These are phyloP conservation scores for Botrytis fabae DNA, from an alignment of 2,329 filamentous ascomycete species.

Conservation along the genomic window DNA sequence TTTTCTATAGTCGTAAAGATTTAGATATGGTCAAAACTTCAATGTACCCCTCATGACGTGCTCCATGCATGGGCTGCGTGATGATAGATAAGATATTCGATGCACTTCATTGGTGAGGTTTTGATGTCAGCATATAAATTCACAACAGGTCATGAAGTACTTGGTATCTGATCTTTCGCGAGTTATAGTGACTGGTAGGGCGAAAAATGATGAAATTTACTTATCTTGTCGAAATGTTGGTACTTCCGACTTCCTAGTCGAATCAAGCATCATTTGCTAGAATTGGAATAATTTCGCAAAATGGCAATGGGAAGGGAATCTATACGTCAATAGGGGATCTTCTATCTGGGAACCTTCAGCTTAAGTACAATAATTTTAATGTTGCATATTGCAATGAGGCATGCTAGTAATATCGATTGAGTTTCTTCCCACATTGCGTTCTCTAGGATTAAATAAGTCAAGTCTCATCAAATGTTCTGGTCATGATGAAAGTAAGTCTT, in stretches of 20 bases:
- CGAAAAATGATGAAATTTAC: not conserved
- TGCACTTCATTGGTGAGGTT: constrained; percentile 9
- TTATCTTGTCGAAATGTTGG: not conserved
- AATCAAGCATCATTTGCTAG: not conserved
- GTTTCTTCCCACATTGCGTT: not conserved
- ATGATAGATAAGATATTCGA: constrained; percentile 22
- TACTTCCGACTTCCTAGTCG: not conserved
- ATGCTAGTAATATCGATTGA: not conserved
- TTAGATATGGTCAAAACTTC: not conserved
- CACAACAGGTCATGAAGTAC: not conserved
- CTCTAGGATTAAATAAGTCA: too few species aligned
- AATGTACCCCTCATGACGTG: constrained; percentile 24
- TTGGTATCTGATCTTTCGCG: not conserved
- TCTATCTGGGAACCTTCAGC: accelerated
- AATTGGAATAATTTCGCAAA: not conserved
- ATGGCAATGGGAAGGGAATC: not conserved
- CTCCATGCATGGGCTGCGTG: constrained; percentile 20
- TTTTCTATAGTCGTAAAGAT: not conserved
- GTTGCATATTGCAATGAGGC: not conserved
- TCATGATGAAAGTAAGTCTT: not conserved
- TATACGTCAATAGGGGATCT: not conserved
- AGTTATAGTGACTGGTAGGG: not conserved
- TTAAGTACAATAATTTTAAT: not conserved
- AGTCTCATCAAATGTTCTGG: too few species aligned
- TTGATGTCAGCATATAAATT: not conserved